These are phyloP conservation scores for Dactylonectria macrodidyma DNA, from an alignment of 2,329 filamentous ascomycete genomes.

Conservation along the genomic window DNA sequence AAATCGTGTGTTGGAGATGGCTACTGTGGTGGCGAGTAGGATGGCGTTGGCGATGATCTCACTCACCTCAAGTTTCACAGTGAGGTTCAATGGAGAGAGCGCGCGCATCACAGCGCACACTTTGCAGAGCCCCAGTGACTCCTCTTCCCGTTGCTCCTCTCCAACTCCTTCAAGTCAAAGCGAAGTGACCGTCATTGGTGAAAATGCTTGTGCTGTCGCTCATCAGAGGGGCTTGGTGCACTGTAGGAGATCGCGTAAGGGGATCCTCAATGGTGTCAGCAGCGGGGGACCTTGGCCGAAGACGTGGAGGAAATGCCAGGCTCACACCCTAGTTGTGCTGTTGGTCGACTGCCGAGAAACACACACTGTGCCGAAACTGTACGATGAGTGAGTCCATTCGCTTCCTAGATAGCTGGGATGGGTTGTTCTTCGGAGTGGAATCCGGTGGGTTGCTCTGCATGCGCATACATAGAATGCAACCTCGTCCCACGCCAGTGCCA, in stretches of 20 bases:
- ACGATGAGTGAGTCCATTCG: constrained; percentile 2
- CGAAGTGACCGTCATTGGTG: no score
- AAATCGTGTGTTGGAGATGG: no score
- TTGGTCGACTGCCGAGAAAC: neutral
- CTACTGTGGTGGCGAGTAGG: no score
- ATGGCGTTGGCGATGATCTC: no score
- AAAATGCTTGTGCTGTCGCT: no score
- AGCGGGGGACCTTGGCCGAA: neutral
- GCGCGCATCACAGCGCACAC: neutral
- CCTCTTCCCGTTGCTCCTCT: neutral
- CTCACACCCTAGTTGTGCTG: neutral
- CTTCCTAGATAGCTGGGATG: neutral
- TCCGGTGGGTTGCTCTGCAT: constrained; percentile 8
- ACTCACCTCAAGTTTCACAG: no score
- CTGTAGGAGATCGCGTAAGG: neutral
- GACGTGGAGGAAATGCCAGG: neutral
- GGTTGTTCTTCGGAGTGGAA: neutral
- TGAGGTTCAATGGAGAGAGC: neutral
- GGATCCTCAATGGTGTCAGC: neutral
- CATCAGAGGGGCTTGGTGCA: no score
- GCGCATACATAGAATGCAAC: constrained; percentile 1
- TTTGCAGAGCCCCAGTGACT: neutral
- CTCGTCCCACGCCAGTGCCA: neutral
- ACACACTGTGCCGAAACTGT: constrained; percentile 10
- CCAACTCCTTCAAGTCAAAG: neutral